phyloP scores from a whole-genome alignment of 225 moss, liverwort and hornwort species.

The Ulota crispa region DNA sequence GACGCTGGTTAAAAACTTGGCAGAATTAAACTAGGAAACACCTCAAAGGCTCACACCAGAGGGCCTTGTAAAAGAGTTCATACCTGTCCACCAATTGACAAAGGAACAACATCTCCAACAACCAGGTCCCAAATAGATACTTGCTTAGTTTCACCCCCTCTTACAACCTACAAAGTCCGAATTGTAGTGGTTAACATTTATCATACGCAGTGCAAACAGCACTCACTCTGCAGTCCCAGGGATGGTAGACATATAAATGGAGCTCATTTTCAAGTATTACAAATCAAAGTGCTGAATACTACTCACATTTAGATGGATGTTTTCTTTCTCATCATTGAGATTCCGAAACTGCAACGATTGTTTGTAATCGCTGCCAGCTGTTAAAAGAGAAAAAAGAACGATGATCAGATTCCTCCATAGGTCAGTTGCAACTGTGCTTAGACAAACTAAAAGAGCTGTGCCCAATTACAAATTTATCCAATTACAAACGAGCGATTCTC shows the following conservation, averaged over 20 bases:
- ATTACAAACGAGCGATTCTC: background rate
- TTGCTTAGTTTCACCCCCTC: conserved; percentile 72
- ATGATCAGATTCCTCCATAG: background rate
- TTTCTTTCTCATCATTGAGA: conserved; percentile 83
- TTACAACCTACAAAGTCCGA: conserved; percentile 58
- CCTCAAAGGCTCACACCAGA: background rate
- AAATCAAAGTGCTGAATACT: background rate
- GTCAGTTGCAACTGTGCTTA: background rate
- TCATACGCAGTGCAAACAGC: background rate
- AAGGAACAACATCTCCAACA: conserved; percentile 73
- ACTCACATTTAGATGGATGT: conserved; percentile 74
- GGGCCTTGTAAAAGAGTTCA: background rate
- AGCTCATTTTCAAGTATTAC: background rate
- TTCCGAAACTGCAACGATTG: conserved; percentile 90
- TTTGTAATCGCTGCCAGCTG: conserved; percentile 74
- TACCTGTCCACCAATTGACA: conserved; percentile 90
- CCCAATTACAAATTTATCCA: background rate
- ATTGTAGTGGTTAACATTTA: background rate
- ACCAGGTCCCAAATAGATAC: conserved; percentile 90
- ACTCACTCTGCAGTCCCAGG: background rate
- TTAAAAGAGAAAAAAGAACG: background rate
- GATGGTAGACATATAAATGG: background rate
- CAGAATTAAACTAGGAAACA: background rate
- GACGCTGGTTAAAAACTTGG: background rate
- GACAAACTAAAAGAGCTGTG: background rate